Percentiles rank a stretch among this genome's conserved stretches.
Conservation (phyloP, 495 filamentous ascomycete species). For the Astrocystis sublimbata region DNA sequence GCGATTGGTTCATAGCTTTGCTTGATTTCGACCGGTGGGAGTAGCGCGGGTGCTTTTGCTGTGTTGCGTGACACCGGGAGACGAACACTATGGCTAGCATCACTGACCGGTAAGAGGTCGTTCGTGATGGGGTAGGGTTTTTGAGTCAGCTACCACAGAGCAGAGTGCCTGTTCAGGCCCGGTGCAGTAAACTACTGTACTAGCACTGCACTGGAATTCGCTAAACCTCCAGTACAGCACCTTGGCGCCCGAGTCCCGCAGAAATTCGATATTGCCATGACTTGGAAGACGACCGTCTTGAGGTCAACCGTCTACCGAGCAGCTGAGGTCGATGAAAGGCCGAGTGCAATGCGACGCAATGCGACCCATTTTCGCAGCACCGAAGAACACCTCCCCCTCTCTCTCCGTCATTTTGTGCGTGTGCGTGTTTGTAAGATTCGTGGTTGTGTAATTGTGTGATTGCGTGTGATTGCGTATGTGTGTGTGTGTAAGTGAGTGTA, state of each 20-base stretch:
- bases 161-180: constrained; percentile 7
- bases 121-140: not conserved
- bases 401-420: no score
- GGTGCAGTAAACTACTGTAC: constrained; percentile 7
- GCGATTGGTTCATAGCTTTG: constrained; percentile 8
- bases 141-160: not conserved
- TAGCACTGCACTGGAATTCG: constrained; percentile 3
- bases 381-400: not conserved
- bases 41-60: not conserved
- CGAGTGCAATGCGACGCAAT: not conserved
- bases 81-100: not conserved
- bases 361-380: not conserved
- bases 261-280: not conserved
- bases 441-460: no score
- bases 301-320: not conserved
- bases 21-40: not conserved
- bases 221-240: not conserved
- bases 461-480: no score
- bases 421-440: no score
- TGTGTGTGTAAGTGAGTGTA: no score
- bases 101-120: not conserved
- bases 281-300: not conserved
- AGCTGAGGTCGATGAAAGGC: not conserved
- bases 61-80: not conserved
- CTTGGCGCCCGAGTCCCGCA: not conserved